These are phyloP conservation scores for Candida montana DNA, from an alignment of 805 yeast genomes.

Conservation along the genomic window DNA sequence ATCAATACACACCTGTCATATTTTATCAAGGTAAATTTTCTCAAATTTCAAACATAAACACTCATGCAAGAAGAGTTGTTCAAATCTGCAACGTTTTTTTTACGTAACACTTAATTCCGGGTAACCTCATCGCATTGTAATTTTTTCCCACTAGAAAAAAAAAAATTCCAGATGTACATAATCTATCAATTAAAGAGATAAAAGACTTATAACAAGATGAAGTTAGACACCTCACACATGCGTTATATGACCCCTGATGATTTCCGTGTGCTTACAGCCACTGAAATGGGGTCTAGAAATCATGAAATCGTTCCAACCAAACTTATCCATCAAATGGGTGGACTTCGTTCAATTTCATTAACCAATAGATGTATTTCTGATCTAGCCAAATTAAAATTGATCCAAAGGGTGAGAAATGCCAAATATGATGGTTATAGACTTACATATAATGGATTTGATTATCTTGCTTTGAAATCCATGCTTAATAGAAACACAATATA, in stretches of 20 bases:
- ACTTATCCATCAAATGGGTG: conserved; percentile 75
- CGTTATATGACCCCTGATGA: conserved; percentile 88
- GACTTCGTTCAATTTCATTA: conserved; percentile 66
- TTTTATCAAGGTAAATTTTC: too few species aligned
- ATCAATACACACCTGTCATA: too few species aligned
- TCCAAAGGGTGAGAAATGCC: conserved; percentile 79
- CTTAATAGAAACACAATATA: conserved; percentile 66
- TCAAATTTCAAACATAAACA: too few species aligned
- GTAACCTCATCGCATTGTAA: too few species aligned
- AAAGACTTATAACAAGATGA: conserved; percentile 48
- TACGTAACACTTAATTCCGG: too few species aligned
- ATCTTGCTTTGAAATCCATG: conserved; percentile 82
- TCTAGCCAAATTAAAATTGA: conserved; percentile 77
- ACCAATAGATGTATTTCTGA: conserved; percentile 78
- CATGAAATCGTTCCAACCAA: conserved; percentile 93
- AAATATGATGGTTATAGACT: conserved; percentile 92
- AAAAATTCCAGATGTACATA: too few species aligned
- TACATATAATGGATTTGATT: conserved; percentile 88
- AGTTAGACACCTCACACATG: conserved; percentile 90
- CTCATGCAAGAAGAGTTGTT: too few species aligned
- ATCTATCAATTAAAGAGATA: too few species aligned
- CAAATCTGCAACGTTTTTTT: too few species aligned
- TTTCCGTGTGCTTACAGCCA: conserved; percentile 82
- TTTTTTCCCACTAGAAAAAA: too few species aligned
- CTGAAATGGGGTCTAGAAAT: conserved; percentile 84